These are phyloP conservation scores for Suhomyces taliae DNA, from an alignment of 1,139 yeast genomes.

Conservation along the genomic window DNA sequence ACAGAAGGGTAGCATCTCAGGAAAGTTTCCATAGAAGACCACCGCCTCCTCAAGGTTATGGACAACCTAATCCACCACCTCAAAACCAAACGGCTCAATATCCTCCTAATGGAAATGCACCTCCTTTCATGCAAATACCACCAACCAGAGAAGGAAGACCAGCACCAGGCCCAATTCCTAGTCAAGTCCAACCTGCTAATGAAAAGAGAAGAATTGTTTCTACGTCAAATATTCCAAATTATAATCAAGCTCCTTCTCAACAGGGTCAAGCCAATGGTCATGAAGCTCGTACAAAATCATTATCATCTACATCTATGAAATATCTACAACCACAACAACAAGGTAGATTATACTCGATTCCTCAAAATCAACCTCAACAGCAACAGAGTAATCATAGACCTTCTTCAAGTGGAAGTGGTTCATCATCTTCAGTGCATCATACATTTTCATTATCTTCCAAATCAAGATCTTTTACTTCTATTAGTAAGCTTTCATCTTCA, in stretches of 20 bases:
- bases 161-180: constrained; percentile 1
- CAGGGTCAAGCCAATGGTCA: constrained; percentile 1
- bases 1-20: constrained; percentile 2
- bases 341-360: constrained; percentile 11
- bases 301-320: constrained; percentile 15
- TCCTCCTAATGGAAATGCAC: background rate
- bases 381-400: constrained; percentile 10
- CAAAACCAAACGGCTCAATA: background rate
- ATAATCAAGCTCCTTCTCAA: background rate
- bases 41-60: background rate
- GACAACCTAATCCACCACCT: background rate
- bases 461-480: constrained; percentile 45
- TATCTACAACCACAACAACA: constrained; percentile 13
- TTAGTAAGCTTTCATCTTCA: constrained; percentile 41
- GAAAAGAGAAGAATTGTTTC: constrained; percentile 16
- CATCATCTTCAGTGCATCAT: constrained; percentile 29
- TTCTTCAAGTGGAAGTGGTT: constrained; percentile 22
- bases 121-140: constrained; percentile 2
- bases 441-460: constrained; percentile 43
- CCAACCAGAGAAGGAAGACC: background rate
- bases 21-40: constrained; percentile 1
- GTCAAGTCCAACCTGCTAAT: constrained; percentile 1
- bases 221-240: constrained; percentile 15
- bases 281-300: constrained; percentile 18
- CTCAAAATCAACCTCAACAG: constrained; percentile 9